These are phyloP conservation scores for Vigna reflexopilosa DNA, from an alignment of 306 rosid genomes.

Conservation along the genomic window DNA sequence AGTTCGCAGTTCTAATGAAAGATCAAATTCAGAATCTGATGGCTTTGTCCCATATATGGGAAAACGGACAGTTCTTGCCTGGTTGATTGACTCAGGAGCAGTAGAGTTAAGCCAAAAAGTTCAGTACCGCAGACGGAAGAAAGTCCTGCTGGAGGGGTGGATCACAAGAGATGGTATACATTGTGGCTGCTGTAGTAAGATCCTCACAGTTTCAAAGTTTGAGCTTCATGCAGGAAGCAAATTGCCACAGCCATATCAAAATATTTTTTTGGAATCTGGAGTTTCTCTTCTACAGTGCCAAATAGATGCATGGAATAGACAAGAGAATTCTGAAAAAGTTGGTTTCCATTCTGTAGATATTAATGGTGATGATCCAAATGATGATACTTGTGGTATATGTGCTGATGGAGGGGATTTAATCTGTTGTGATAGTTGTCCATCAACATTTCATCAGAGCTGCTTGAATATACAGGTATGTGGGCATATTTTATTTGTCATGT, in stretches of 20 bases:
- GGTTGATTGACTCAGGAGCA: conserved; percentile 79
- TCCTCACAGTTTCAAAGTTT: conserved; percentile 82
- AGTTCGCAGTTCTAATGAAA: conserved; percentile 74
- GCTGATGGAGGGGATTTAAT: conserved; percentile 94
- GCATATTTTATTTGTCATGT: conserved; percentile 18
- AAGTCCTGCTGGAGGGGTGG: conserved; percentile 86
- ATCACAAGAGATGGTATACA: conserved; percentile 90
- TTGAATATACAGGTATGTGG: conserved; percentile 65
- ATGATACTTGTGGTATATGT: conserved; percentile 89
- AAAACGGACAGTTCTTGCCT: conserved; percentile 79
- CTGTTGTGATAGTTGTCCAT: conserved; percentile 92
- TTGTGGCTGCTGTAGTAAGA: conserved; percentile 90
- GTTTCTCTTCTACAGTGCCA: conserved; percentile 87
- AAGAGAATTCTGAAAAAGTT: conserved; percentile 56
- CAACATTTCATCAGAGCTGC: conserved; percentile 90
- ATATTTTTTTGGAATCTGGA: conserved; percentile 85
- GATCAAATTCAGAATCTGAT: conserved; percentile 68
- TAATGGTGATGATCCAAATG: conserved; percentile 86
- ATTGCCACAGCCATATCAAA: conserved; percentile 86
- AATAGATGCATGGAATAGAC: conserved; percentile 83
- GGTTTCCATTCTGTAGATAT: conserved; percentile 66
- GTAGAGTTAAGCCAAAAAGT: conserved; percentile 86
- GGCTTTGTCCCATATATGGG: conserved; percentile 82
- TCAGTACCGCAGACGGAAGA: conserved; percentile 75
- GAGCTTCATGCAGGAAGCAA: conserved; percentile 93